A percentile compares a stretch with the other conserved stretches of the same genome.
Evolutionary conservation across 2,329 filamentous ascomycete species (phyloP).

Genomic region (Coniella vitis): DNA sequence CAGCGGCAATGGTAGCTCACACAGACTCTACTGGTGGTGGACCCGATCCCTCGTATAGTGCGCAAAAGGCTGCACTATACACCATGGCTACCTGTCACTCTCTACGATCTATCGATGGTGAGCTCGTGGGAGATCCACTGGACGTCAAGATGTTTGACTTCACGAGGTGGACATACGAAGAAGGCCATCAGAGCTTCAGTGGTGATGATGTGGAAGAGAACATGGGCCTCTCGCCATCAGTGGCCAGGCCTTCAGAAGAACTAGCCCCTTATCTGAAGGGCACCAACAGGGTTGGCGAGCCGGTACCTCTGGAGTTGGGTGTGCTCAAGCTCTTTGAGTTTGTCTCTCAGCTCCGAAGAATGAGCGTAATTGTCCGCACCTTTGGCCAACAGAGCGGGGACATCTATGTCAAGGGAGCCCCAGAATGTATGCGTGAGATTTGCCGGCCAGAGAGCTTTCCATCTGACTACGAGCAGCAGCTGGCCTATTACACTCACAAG

Average conservation of each 20-base stretch:
- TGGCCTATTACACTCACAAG: constrained; percentile 88
- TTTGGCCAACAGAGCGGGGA: constrained; percentile 80
- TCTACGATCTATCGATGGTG: constrained; percentile 75
- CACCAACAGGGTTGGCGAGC: constrained; percentile 30
- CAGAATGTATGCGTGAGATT: constrained; percentile 93
- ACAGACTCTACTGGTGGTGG: constrained; percentile 23
- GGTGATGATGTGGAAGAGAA: constrained; percentile 68
- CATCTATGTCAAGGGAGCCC: constrained; percentile 92
- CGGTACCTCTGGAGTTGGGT: constrained; percentile 70
- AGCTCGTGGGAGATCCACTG: constrained; percentile 86
- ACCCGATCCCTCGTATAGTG: constrained; percentile 24
- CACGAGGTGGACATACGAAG: constrained; percentile 85
- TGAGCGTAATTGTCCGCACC: constrained; percentile 85
- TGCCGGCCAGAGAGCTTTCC: constrained; percentile 81
- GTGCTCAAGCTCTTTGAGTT: constrained; percentile 90
- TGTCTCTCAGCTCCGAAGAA: constrained; percentile 81
- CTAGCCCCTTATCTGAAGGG: constrained; percentile 46
- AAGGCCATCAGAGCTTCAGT: constrained; percentile 64
- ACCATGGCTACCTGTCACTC: constrained; percentile 98
- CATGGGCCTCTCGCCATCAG: constrained; percentile 72
- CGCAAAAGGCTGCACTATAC: constrained; percentile 61
- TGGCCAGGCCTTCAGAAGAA: constrained; percentile 69
- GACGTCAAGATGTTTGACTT: constrained; percentile 99
- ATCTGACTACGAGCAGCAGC: constrained; percentile 78
- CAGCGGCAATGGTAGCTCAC: constrained; percentile 49